phyloP scores from a whole-genome alignment of 495 filamentous ascomycete species.

The Aspergillus hancockii region DNA sequence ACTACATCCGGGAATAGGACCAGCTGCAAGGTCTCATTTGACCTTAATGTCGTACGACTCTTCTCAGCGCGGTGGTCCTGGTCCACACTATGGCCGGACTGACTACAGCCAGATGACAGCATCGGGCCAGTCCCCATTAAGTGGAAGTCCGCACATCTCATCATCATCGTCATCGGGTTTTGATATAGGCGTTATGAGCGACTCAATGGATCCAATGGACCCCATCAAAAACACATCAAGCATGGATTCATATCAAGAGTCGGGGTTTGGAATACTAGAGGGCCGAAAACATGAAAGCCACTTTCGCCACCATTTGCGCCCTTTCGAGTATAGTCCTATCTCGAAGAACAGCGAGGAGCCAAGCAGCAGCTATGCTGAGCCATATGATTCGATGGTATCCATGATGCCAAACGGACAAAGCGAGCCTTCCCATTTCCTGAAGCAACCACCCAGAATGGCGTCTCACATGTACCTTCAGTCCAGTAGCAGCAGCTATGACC shows the following conservation, averaged over 20 bases:
- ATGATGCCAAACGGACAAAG: constrained; percentile 27
- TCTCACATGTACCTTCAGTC: constrained; percentile 23
- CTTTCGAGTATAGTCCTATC: constrained; percentile 27
- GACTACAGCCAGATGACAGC: constrained; percentile 40
- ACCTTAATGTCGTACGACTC: constrained; percentile 41
- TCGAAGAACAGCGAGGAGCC: constrained; percentile 23
- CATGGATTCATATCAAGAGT: constrained; percentile 40
- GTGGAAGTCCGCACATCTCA: constrained; percentile 44
- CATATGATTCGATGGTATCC: constrained; percentile 29
- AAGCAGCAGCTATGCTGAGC: constrained; percentile 21
- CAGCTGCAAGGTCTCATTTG: constrained; percentile 36
- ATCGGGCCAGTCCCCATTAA: constrained; percentile 41
- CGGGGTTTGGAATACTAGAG: constrained; percentile 27
- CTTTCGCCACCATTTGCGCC: constrained; percentile 21
- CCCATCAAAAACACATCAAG: constrained; percentile 36
- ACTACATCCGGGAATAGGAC: constrained; percentile 37
- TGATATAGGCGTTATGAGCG: constrained; percentile 40
- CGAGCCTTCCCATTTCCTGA: constrained; percentile 25
- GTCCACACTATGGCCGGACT: constrained; percentile 35
- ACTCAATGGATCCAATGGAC: constrained; percentile 47
- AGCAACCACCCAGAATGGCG: constrained; percentile 21
- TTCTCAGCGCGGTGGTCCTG: constrained; percentile 32
- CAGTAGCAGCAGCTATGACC: constrained; percentile 34
- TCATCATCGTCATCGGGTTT: constrained; percentile 46
- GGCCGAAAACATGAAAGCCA: constrained; percentile 25